Conservation (phyloP, 495 filamentous ascomycete genomes). For the Aspergillus sparsus region DNA sequence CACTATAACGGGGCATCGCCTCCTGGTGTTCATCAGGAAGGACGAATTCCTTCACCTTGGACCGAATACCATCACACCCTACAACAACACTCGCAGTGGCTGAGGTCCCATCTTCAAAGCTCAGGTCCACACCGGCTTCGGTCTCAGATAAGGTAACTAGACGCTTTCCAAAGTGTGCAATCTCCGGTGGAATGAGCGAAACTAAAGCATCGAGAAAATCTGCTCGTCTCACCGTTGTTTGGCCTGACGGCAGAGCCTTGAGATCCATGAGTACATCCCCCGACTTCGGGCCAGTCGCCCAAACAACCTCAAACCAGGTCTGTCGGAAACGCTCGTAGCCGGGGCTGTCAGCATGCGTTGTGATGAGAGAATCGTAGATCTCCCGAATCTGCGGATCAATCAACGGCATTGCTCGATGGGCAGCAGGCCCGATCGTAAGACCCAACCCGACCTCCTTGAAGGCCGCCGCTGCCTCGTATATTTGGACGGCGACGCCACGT, state of each 20-base stretch:
- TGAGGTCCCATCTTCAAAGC: conserved; percentile 37
- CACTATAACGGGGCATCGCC: conserved; percentile 41
- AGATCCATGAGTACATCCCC: conserved; percentile 34
- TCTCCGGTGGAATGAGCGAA: conserved; percentile 49
- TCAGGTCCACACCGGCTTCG: conserved; percentile 22
- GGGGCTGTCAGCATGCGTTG: conserved; percentile 34
- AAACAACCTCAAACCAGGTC: conserved; percentile 16
- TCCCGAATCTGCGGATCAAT: conserved; percentile 45
- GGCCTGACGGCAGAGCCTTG: conserved; percentile 34
- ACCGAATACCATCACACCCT: conserved; percentile 62
- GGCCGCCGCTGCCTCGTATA: conserved; percentile 56
- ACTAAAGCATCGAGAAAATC: conserved; percentile 62
- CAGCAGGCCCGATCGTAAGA: conserved; percentile 60
- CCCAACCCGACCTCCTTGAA: conserved; percentile 62
- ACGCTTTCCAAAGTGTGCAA: conserved; percentile 38
- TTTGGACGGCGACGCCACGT: conserved; percentile 48
- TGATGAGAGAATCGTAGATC: conserved; percentile 38
- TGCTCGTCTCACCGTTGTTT: conserved; percentile 51
- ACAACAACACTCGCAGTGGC: conserved; percentile 48
- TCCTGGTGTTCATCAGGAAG: conserved; percentile 40
- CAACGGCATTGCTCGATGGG: conserved; percentile 53
- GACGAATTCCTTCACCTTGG: conserved; percentile 46
- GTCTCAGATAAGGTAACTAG: conserved; percentile 26
- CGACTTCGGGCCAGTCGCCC: conserved; percentile 26
- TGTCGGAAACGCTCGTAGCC: conserved; percentile 12